phyloP scores from a whole-genome alignment of 2,329 filamentous ascomycete genomes.

The Phyllosticta paracitricarpa region DNA sequence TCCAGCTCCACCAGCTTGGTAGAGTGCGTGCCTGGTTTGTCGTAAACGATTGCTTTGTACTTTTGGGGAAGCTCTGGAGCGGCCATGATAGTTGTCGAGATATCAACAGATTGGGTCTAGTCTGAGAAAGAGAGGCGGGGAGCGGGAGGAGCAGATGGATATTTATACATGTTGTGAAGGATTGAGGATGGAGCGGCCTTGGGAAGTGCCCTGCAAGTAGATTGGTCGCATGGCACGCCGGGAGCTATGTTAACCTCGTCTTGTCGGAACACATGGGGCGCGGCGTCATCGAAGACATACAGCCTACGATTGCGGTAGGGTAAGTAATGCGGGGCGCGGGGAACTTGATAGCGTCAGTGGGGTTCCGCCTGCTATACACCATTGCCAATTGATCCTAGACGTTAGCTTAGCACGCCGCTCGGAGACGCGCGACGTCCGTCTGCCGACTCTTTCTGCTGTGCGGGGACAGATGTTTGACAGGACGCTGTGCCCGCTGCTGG shows the following conservation, averaged over 20 bases:
- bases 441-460: not conserved
- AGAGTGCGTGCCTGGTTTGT: constrained; percentile 54
- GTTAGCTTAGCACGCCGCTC: not conserved
- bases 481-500: not conserved
- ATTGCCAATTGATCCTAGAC: not conserved
- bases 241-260: not conserved
- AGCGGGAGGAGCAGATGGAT: not conserved
- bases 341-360: not conserved
- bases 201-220: not conserved
- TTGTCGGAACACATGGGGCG: not conserved
- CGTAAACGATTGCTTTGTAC: constrained; percentile 55
- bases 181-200: not conserved
- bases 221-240: not conserved
- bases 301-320: not conserved
- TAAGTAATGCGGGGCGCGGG: not conserved
- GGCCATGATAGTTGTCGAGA: constrained; percentile 14
- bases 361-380: not conserved
- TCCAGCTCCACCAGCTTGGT: constrained; percentile 55
- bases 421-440: not conserved
- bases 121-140: not conserved
- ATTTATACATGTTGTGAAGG: not conserved
- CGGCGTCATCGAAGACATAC: not conserved
- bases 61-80: constrained; percentile 39
- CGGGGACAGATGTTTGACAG: not conserved
- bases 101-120: not conserved